Conservation (phyloP, 108 stramenopile species). For the Aurantiochytrium sp. region DNA sequence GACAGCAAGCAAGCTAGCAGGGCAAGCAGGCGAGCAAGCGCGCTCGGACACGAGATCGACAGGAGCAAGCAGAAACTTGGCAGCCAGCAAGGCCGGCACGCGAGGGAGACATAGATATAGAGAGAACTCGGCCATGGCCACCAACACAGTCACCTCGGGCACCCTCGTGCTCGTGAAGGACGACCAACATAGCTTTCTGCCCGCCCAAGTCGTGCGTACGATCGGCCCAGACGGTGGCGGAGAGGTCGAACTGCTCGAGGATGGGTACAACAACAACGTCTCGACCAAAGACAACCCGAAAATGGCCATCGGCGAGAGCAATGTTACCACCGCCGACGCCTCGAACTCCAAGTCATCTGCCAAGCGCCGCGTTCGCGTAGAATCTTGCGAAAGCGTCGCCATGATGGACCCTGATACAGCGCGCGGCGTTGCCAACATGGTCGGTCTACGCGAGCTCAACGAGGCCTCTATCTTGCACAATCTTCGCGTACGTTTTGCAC, state of each 20-base stretch:
- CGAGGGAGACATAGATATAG: no score
- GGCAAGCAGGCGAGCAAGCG: no score
- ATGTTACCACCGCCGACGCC: no score
- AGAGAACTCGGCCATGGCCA: not conserved
- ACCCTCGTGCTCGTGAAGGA: not conserved
- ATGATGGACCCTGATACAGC: not conserved
- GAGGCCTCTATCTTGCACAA: conserved; percentile 50
- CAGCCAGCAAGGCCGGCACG: no score
- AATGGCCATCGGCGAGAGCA: not conserved
- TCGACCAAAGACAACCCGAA: not conserved
- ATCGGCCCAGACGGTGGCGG: not conserved
- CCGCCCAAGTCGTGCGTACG: not conserved
- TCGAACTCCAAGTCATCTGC: not conserved
- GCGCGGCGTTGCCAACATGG: conserved; percentile 26
- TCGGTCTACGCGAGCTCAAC: conserved; percentile 55
- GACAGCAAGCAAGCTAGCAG: no score
- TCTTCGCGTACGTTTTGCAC: conserved; percentile 34
- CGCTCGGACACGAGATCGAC: no score
- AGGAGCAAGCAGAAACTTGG: no score
- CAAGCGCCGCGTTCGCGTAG: not conserved
- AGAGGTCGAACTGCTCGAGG: not conserved
- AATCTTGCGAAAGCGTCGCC: not conserved
- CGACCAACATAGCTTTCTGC: not conserved
- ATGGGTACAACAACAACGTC: not conserved
- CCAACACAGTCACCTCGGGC: not conserved